Percentiles rank a stretch among this genome's conserved stretches.
Conservation (phyloP, 305 asterid species). For the Fraxinus baroniana region DNA sequence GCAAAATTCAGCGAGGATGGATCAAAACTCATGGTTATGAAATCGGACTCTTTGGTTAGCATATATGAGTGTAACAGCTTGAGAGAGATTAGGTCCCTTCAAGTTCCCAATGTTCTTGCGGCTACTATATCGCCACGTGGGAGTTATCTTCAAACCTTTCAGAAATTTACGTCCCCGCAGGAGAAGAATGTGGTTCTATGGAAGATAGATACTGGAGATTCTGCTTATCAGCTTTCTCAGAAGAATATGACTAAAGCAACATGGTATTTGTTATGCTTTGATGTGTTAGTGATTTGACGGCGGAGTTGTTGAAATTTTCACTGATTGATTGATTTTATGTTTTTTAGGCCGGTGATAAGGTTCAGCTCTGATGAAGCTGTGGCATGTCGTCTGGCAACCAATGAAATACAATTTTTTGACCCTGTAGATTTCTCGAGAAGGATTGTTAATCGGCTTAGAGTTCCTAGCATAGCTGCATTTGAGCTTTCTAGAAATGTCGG, state of each 20-base stretch:
- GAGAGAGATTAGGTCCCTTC: constrained; percentile 57
- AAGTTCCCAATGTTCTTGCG: constrained; percentile 74
- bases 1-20: constrained; percentile 84
- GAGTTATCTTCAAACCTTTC: constrained; percentile 82
- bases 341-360: constrained; percentile 65
- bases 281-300: constrained; percentile 1
- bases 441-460: constrained; percentile 65
- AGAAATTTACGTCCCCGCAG: constrained; percentile 63
- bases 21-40: constrained; percentile 65
- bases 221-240: constrained; percentile 61
- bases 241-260: constrained; percentile 83
- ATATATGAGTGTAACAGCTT: constrained; percentile 58
- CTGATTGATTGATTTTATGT: constrained; percentile 10
- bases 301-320: constrained; percentile 8
- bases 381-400: constrained; percentile 84
- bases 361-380: constrained; percentile 77
- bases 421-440: constrained; percentile 74
- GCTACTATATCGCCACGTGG: constrained; percentile 84
- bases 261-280: constrained; percentile 48
- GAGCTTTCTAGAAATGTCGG: constrained; percentile 82
- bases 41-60: constrained; percentile 53
- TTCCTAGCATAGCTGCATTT: constrained; percentile 75
- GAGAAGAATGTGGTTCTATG: constrained; percentile 74
- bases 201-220: constrained; percentile 67
- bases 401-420: constrained; percentile 85